Evolutionary conservation across 306 rosid species (phyloP).

Genomic region (Cucurbita moschata): DNA sequence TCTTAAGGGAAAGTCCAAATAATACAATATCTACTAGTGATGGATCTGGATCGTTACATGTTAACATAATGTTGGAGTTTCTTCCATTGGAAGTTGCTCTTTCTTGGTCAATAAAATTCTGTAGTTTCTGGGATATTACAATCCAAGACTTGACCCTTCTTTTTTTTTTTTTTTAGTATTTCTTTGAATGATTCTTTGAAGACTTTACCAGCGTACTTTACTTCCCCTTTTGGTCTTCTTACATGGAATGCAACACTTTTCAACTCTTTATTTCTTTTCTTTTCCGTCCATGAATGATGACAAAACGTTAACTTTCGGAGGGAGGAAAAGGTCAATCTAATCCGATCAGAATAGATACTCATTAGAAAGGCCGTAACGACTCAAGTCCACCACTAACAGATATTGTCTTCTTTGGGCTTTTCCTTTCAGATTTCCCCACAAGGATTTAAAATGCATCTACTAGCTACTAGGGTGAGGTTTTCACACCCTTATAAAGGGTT

Average conservation of each 20-base stretch:
- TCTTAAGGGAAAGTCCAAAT: too few relatives aligned
- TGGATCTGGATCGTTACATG: too few relatives aligned
- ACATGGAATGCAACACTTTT: background rate
- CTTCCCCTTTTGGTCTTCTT: background rate
- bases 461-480: too few relatives aligned
- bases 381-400: too few relatives aligned
- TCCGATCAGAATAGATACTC: background rate
- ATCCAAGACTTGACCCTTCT: background rate
- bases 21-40: too few relatives aligned
- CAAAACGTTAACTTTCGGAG: background rate
- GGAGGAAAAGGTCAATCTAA: background rate
- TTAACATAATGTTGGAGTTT: background rate
- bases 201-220: background rate
- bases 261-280: background rate
- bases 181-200: background rate
- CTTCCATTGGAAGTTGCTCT: background rate
- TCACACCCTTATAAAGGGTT: too few relatives aligned
- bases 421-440: too few relatives aligned
- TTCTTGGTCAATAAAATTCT: conserved; percentile 4
- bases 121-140: background rate
- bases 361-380: background rate
- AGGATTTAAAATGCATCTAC: too few relatives aligned
- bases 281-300: background rate
- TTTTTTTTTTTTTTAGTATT: background rate
- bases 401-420: too few relatives aligned